Base-by-base conservation (phyloP, 257 asterid species). In the Solanum etuberosum region DNA sequence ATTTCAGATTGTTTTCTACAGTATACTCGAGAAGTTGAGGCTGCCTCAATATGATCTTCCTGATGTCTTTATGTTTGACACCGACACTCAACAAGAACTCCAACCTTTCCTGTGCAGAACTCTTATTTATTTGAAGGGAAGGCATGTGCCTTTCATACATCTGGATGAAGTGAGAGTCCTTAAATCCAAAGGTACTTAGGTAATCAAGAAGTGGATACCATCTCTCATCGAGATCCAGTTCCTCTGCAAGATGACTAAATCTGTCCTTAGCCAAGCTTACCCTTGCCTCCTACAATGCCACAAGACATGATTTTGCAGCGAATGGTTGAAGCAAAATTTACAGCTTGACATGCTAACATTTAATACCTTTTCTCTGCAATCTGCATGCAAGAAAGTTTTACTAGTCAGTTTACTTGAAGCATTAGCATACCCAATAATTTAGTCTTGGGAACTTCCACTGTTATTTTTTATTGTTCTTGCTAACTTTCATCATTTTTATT, bases 121-220 rank as follows among this genome's bases (percentile, higher is more conserved):
- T 92, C 68, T 92, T 96, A 85, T 96, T 96, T 81, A 93, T 95
- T 92, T 96, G 98, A 89, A 96, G 98, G 65, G 97, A 93, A 4
- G 97, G 97, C 99, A 96, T 94, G 87, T 96, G 99, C 94, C 99
- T 91, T 91, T 94, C 98, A 31, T 95, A 94, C 95, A 96, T 96
- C 90, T 93, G 98, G 88, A 94, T 87, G 88, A 95, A 95, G 87
- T 96, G 98, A 83, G 94, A 88, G 74, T 95, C 98, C 89, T 95
- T 93, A 51, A 96, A 94, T 38, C 98, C 99, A 84, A 95, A 95
- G 65, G 92, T 91, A 91, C 93, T 91, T 82, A 96, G 92, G 83
- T 96, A 96, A 88, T 94, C 94, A 85, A 96, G 98, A 88, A 96
- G 99, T 6, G 98, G 96, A 71, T 92, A 90, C 89, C 92, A 94